Evolutionary conservation across 768 basidiomycete genomes (phyloP).

Genomic region (Tulasnella sp.): DNA sequence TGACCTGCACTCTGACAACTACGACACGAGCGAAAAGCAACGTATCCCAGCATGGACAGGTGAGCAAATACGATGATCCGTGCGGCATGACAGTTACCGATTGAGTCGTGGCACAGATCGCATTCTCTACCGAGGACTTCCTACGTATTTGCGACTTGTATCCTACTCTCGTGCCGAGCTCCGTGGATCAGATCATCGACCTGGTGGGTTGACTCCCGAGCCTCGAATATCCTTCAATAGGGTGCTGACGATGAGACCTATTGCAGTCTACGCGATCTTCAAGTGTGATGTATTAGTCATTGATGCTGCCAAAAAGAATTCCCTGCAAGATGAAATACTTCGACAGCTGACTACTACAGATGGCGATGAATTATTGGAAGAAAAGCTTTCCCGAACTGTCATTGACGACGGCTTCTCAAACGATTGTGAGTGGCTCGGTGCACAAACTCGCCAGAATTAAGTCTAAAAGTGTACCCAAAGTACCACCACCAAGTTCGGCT

Average conservation of each 20-base stretch:
- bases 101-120: slow-evolving; percentile 59
- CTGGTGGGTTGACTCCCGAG: slow-evolving; percentile 49
- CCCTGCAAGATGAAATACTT: slow-evolving; percentile 63
- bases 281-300: slow-evolving; percentile 71
- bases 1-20: slow-evolving; percentile 72
- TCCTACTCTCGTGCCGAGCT: slow-evolving; percentile 83
- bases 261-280: slow-evolving; percentile 78
- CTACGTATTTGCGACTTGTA: slow-evolving; percentile 56
- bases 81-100: slow-evolving; percentile 34
- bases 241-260: background rate
- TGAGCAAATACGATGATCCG: slow-evolving; percentile 48
- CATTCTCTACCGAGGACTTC: slow-evolving; percentile 72
- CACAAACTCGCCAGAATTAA: background rate
- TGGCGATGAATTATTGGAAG: slow-evolving; percentile 62
- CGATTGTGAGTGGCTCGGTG: slow-evolving; percentile 42
- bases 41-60: slow-evolving; percentile 98
- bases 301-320: slow-evolving; percentile 68
- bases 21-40: slow-evolving; percentile 95
- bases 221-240: background rate
- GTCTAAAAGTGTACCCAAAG: slow-evolving; percentile 39
- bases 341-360: slow-evolving; percentile 58
- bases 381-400: slow-evolving; percentile 60
- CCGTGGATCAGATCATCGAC: slow-evolving; percentile 90
- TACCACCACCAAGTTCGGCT: slow-evolving; percentile 81
- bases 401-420: slow-evolving; percentile 40